A percentile compares a stretch with the other conserved stretches of the same genome.
phyloP scores from a whole-genome alignment of 306 rosid species.

The Rosa lucieae region DNA sequence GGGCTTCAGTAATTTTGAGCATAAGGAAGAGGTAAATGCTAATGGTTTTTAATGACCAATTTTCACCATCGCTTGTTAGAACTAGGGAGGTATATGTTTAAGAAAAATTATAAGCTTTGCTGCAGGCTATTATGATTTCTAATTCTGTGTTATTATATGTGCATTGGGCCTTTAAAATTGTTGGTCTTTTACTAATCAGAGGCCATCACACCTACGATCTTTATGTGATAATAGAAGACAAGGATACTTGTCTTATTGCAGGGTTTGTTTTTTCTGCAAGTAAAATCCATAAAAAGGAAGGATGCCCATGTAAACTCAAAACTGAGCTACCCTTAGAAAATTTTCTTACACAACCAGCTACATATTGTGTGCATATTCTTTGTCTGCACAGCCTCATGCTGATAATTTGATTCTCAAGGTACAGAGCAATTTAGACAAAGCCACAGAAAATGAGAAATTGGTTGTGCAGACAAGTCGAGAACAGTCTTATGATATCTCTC shows the following conservation, averaged over 20 bases:
- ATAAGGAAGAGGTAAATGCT: constrained; percentile 42
- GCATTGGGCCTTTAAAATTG: background rate
- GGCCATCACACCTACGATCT: background rate
- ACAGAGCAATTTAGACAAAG: constrained; percentile 33
- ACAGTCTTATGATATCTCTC: constrained; percentile 83
- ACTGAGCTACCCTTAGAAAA: background rate
- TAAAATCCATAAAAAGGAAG: background rate
- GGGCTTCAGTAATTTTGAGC: constrained; percentile 25
- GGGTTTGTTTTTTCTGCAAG: background rate
- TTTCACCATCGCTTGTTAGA: constrained; percentile 5
- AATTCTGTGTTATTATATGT: background rate
- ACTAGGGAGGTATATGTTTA: background rate
- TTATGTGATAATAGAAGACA: background rate
- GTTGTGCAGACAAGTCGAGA: constrained; percentile 38
- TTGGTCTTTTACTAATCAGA: background rate
- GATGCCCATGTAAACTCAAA: background rate
- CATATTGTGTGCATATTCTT: background rate
- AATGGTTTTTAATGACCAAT: constrained; percentile 13
- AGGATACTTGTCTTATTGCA: background rate
- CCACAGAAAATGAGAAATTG: constrained; percentile 27
- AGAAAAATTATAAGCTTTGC: background rate
- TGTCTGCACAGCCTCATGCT: constrained; percentile 10
- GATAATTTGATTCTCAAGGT: constrained; percentile 42
- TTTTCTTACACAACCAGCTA: background rate
- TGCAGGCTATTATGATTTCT: background rate